Evolutionary conservation across 1,284 basidiomycete species (phyloP).

Genomic region (Trichosporon sp.): DNA sequence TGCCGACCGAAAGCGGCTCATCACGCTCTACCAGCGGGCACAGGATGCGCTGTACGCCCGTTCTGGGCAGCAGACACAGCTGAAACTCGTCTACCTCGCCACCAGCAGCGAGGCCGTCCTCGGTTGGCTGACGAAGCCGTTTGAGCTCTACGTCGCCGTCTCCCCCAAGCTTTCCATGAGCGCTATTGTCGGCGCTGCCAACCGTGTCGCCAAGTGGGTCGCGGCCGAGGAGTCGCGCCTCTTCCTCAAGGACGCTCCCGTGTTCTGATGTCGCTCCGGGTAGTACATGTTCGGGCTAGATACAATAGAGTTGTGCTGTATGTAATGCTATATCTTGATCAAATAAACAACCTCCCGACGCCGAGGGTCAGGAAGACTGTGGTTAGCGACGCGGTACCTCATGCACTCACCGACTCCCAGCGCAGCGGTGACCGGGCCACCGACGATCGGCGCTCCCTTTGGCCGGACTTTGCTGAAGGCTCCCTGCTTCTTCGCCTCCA

Average conservation of each 20-base stretch:
- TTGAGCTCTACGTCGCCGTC: slow-evolving; percentile 82
- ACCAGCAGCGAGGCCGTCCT: slow-evolving; percentile 82
- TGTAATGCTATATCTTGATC: slow-evolving; percentile 3
- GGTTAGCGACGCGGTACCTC: too few species aligned
- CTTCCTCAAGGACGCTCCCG: slow-evolving; percentile 81
- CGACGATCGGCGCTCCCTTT: slow-evolving; percentile 30
- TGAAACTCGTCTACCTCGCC: slow-evolving; percentile 77
- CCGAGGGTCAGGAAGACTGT: not conserved
- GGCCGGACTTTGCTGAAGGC: slow-evolving; percentile 38
- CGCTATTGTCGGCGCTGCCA: slow-evolving; percentile 78
- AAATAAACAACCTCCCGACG: not conserved
- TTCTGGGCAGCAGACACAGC: slow-evolving; percentile 63
- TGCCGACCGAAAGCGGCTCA: slow-evolving; percentile 49
- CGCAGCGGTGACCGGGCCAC: slow-evolving; percentile 32
- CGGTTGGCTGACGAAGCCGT: slow-evolving; percentile 76
- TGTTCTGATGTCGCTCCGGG: slow-evolving; percentile 57
- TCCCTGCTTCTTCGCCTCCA: slow-evolving; percentile 36
- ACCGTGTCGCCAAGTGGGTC: slow-evolving; percentile 83
- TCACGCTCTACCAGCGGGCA: slow-evolving; percentile 76
- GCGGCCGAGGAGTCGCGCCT: slow-evolving; percentile 74
- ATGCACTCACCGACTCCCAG: slow-evolving; percentile 39
- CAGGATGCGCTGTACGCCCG: slow-evolving; percentile 81
- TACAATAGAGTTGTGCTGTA: slow-evolving; percentile 4
- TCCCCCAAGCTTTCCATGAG: slow-evolving; percentile 79
- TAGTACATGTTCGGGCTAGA: not conserved